phyloP scores from a whole-genome alignment of 2,329 filamentous ascomycete species.

The Ceratocystis colombiana region DNA sequence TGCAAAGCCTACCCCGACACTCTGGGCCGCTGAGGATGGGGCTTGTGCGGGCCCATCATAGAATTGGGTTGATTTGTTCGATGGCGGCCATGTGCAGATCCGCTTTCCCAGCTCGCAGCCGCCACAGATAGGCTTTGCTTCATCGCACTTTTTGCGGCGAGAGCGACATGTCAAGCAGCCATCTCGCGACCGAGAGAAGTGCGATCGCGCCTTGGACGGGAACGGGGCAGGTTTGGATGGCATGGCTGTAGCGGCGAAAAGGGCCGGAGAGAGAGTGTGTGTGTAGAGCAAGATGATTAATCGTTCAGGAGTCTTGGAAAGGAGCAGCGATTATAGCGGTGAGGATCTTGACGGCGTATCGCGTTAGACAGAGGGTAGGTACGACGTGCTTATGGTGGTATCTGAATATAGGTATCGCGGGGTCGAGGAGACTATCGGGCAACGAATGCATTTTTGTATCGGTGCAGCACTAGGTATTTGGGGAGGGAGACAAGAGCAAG shows the following conservation, averaged over 20 bases:
- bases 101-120: conserved; percentile 32
- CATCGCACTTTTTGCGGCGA: conserved; percentile 42
- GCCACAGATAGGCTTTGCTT: conserved; percentile 37
- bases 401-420: neutral
- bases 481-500: neutral
- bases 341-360: neutral
- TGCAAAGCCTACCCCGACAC: neutral
- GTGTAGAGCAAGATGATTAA: neutral
- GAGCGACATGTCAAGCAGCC: conserved; percentile 39
- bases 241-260: conserved; percentile 23
- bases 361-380: neutral
- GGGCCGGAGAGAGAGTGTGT: neutral
- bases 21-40: neutral
- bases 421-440: neutral
- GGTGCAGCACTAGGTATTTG: neutral
- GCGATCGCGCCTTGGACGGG: conserved; percentile 19
- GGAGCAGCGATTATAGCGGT: neutral
- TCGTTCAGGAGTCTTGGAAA: neutral
- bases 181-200: conserved; percentile 27
- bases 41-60: neutral
- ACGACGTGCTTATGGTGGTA: neutral
- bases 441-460: neutral
- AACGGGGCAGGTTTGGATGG: conserved; percentile 22
- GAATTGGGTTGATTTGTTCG: neutral
- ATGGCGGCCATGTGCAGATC: conserved; percentile 27